These are phyloP conservation scores for Hyphodiscus hymeniophilus DNA, from an alignment of 495 filamentous ascomycete species.

Conservation along the genomic window DNA sequence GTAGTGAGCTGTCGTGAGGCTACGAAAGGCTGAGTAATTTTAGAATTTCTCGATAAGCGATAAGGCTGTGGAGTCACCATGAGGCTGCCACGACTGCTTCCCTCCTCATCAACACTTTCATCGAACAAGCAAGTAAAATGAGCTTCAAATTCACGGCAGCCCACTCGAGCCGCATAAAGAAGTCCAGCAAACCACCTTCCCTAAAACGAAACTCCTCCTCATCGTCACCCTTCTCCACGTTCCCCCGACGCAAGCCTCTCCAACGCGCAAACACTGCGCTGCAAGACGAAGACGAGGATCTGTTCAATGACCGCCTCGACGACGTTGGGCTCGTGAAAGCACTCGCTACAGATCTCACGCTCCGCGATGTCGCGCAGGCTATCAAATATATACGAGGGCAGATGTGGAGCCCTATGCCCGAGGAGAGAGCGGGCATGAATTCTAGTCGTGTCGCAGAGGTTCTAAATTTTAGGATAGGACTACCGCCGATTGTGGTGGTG, in stretches of 20 bases:
- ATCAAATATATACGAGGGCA: conserved; percentile 49
- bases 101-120: not conserved
- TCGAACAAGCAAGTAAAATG: conserved; percentile 9
- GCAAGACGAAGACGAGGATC: conserved; percentile 31
- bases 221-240: conserved; percentile 43
- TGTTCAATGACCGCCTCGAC: conserved; percentile 44
- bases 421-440: conserved; percentile 59
- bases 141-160: conserved; percentile 20
- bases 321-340: conserved; percentile 46
- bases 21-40: not conserved
- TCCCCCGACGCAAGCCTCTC: conserved; percentile 50
- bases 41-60: conserved; percentile 4
- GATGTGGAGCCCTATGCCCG: conserved; percentile 66
- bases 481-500: conserved; percentile 64
- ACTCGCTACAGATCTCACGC: conserved; percentile 41
- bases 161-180: conserved; percentile 33
- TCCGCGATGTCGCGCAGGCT: conserved; percentile 56
- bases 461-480: conserved; percentile 52
- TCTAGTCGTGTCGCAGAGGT: conserved; percentile 62
- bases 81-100: not conserved
- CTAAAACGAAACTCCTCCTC: conserved; percentile 27
- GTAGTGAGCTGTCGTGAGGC: not conserved
- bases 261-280: conserved; percentile 22
- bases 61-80: conserved; percentile 8
- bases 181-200: conserved; percentile 24